Base-by-base conservation (phyloP, 2,329 filamentous ascomycete genomes). In the Immersiporthe knoxdaviesiana region DNA sequence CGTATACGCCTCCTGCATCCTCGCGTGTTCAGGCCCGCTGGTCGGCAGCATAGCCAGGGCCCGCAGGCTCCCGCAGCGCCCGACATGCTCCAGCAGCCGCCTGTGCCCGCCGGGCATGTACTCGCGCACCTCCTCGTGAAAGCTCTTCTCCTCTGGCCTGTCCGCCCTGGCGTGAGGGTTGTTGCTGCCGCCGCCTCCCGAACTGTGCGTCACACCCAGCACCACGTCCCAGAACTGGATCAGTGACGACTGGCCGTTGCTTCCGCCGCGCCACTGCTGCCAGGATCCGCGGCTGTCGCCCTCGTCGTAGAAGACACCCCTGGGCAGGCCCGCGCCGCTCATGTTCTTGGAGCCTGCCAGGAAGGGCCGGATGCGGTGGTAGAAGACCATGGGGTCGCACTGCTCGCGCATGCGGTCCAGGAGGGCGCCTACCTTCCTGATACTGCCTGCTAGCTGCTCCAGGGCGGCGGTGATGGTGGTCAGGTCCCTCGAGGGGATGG, bases 291-390 rank as follows among this genome's bases (percentile, higher is more conserved):
- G 82, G 1, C 89, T 90, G 2, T 88, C 83, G 1, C 90, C 91
- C 68, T 92, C 87, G 73, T 97, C 93, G 77, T 97, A 97, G 66
- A 94, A 88, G 7, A 98, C 89, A 0, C 95, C 95, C 16, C 88
- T 87, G 0, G 94, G 93, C 1, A 97, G 84, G 0, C 94, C 95
- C 0, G 93, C 93, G 10, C 91, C 88, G 10, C 84, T 88, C 95
- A 97, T 97, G 78, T 97, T 97, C 80, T 94, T 97, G 78, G 92
- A 94, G 2, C 95, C 95, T 0, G 95, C 94, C 1, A 98, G 84
- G 77, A 93, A 97, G 0, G 95, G 95, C 2, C 95, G 87, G 73
- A 98, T 96, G 58, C 89, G 87, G 79, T 97, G 89, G 79, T 97
- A 97, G 80, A 98, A 98, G 5, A 93, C 88, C 76, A 92, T 88